Evolutionary conservation across 345 rosid species (phyloP).

Genomic region (Lepidium sativum): DNA sequence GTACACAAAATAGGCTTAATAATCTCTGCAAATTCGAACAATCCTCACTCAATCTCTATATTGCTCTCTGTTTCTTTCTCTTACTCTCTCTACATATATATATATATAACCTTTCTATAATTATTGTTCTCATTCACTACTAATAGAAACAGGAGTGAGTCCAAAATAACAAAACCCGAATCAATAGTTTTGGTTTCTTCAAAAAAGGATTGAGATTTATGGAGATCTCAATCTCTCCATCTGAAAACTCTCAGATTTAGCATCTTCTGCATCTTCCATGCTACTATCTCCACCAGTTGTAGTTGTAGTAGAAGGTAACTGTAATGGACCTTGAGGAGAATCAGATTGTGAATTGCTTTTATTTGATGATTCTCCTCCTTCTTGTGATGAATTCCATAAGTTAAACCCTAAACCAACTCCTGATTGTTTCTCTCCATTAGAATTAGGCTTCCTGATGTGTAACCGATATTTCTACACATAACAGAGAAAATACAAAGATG

Average conservation of each 20-base stretch:
- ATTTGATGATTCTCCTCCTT: conserved; percentile 43
- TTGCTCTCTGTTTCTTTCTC: not conserved
- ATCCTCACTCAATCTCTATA: conserved; percentile 11
- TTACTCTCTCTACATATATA: not conserved
- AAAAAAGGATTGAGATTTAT: conserved; percentile 43
- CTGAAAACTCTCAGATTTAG: conserved; percentile 52
- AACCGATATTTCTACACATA: conserved; percentile 72
- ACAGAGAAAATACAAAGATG: not conserved
- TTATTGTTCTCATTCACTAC: conserved; percentile 19
- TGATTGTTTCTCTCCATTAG: conserved; percentile 41
- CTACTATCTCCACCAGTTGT: conserved; percentile 56
- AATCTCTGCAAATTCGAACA: conserved; percentile 11
- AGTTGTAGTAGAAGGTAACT: conserved; percentile 28
- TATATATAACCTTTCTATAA: conserved; percentile 12
- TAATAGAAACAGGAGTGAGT: conserved; percentile 4
- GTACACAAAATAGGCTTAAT: not conserved
- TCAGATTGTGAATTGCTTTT: conserved; percentile 47
- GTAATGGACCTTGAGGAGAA: conserved; percentile 85
- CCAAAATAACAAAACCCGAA: conserved; percentile 5
- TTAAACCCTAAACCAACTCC: conserved; percentile 44
- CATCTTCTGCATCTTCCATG: conserved; percentile 72
- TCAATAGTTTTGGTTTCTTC: conserved; percentile 16
- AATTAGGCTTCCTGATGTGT: conserved; percentile 44
- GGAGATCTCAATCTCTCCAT: conserved; percentile 37
- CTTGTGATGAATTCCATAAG: conserved; percentile 52